A percentile compares a stretch with the other conserved stretches of the same genome.
These are phyloP conservation scores for Komagataella kurtzmanii DNA, from an alignment of 805 yeast species.

Conservation along the genomic window DNA sequence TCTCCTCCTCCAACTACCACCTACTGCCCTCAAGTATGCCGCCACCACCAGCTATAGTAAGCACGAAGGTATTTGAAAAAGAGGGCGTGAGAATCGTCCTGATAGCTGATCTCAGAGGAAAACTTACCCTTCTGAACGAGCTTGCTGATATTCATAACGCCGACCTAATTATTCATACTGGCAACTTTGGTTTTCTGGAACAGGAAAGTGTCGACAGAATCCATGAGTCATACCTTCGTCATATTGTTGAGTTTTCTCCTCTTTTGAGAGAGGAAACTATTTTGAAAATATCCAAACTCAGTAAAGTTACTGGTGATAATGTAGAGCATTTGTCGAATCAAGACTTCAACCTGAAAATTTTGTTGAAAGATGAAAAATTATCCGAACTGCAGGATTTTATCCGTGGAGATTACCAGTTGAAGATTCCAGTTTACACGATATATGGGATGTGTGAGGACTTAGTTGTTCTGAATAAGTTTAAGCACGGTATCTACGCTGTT, in stretches of 20 bases:
- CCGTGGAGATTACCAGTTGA: slow-evolving; percentile 24
- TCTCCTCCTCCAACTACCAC: slow-evolving; percentile 1
- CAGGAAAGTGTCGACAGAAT: slow-evolving; percentile 36
- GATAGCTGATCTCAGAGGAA: slow-evolving; percentile 45
- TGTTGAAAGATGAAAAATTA: slow-evolving; percentile 22
- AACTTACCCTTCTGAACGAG: slow-evolving; percentile 32
- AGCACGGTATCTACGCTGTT: slow-evolving; percentile 35
- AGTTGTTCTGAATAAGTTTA: slow-evolving; percentile 46
- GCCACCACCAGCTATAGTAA: not conserved
- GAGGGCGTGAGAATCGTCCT: slow-evolving; percentile 26
- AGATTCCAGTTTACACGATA: slow-evolving; percentile 63
- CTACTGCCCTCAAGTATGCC: not conserved
- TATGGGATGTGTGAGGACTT: slow-evolving; percentile 71
- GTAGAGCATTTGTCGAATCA: slow-evolving; percentile 24
- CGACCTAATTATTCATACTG: slow-evolving; percentile 49
- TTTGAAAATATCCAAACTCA: slow-evolving; percentile 36
- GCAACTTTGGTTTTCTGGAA: slow-evolving; percentile 73
- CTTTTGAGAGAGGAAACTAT: slow-evolving; percentile 34
- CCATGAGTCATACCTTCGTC: slow-evolving; percentile 45
- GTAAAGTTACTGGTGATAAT: slow-evolving; percentile 27
- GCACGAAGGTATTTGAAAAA: slow-evolving; percentile 10
- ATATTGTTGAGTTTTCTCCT: slow-evolving; percentile 55
- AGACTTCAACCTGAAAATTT: slow-evolving; percentile 20
- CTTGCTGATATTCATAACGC: slow-evolving; percentile 35
- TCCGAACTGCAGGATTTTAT: slow-evolving; percentile 40